Conservation (phyloP, 2,329 filamentous ascomycete genomes). For the Clonostachys sp. region DNA sequence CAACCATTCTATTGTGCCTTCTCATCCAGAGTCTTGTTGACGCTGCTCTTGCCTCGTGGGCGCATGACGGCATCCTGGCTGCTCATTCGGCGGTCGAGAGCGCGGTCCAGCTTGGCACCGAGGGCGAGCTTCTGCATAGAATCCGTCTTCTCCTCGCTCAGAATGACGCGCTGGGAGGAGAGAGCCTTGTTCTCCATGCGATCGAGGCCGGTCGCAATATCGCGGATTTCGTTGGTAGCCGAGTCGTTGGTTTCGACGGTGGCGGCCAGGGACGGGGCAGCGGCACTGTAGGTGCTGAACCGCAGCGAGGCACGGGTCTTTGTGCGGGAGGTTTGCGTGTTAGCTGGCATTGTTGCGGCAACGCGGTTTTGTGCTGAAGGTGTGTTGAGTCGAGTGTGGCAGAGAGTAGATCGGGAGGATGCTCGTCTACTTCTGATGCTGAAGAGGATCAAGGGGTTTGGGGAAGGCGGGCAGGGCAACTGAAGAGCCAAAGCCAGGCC, state of each 20-base stretch:
- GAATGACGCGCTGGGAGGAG: conserved; percentile 66
- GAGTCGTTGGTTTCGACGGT: conserved; percentile 50
- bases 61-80: conserved; percentile 86
- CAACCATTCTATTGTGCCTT: conserved; percentile 18
- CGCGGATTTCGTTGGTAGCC: conserved; percentile 52
- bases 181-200: conserved; percentile 89
- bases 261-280: conserved; percentile 54
- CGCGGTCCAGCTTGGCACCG: conserved; percentile 85
- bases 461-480: background rate
- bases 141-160: conserved; percentile 75
- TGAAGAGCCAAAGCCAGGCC: background rate
- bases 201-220: conserved; percentile 75
- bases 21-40: conserved; percentile 23
- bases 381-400: conserved; percentile 7
- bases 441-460: background rate
- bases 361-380: background rate
- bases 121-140: conserved; percentile 82
- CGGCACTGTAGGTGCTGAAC: conserved; percentile 57
- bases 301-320: conserved; percentile 51
- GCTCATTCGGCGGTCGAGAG: conserved; percentile 80
- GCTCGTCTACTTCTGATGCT: background rate
- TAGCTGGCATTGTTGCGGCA: conserved; percentile 7
- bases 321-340: conserved; percentile 11
- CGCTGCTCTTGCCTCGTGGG: conserved; percentile 35
- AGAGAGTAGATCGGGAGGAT: background rate